Conservation (phyloP, 75 land plant genomes). For the Isoetes taiwanensis region DNA sequence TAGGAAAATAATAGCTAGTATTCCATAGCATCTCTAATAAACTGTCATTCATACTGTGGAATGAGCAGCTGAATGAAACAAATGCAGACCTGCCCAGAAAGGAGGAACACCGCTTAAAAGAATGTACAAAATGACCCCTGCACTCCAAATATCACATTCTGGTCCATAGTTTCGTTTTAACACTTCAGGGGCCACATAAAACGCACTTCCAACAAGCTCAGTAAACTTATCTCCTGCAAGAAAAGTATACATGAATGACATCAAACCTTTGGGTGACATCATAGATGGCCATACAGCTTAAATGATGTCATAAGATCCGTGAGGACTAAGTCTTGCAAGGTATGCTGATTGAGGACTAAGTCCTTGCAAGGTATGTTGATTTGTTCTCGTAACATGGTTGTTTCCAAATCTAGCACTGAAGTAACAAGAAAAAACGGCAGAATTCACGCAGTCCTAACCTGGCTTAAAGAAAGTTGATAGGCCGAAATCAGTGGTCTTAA, state of each 20-base stretch:
- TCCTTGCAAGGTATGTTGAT: too few relatives aligned
- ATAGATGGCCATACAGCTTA: too few relatives aligned
- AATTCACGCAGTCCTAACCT: background rate
- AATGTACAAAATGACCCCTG: slow-evolving; percentile 2
- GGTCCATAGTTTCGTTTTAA: background rate
- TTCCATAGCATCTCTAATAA: too few relatives aligned
- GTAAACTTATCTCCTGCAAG: background rate
- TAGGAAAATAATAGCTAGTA: too few relatives aligned
- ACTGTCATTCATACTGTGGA: too few relatives aligned
- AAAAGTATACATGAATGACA: too few relatives aligned
- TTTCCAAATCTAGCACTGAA: background rate
- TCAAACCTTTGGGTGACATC: too few relatives aligned
- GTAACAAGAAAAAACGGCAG: background rate
- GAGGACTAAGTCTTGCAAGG: too few relatives aligned
- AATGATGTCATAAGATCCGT: too few relatives aligned
- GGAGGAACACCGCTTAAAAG: slow-evolving; percentile 8
- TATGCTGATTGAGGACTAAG: too few relatives aligned
- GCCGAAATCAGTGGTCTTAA: slow-evolving; percentile 1
- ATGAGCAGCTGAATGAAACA: too few relatives aligned
- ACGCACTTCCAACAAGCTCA: slow-evolving; percentile 5
- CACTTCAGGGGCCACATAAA: slow-evolving; percentile 8
- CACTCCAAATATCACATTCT: slow-evolving; percentile 8
- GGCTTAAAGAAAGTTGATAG: background rate
- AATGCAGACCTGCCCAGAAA: background rate
- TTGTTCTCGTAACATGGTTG: too few relatives aligned